These are phyloP conservation scores for Graphiopsis chlorocephala DNA, from an alignment of 2,329 filamentous ascomycete genomes.

Conservation along the genomic window DNA sequence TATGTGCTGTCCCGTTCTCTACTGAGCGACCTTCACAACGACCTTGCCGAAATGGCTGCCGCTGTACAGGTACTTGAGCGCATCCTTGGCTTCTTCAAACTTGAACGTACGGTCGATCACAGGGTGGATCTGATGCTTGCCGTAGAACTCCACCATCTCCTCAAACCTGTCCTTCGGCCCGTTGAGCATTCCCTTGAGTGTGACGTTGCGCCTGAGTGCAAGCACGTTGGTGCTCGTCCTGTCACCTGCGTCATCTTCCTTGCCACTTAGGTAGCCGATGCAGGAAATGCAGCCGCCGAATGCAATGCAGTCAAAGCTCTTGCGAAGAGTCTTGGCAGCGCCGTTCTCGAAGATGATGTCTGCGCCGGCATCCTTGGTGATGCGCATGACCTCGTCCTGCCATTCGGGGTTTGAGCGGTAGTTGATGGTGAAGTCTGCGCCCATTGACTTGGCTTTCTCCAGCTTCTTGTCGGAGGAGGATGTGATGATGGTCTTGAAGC, in stretches of 20 bases:
- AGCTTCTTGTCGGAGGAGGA: constrained; percentile 57
- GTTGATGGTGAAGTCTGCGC: constrained; percentile 60
- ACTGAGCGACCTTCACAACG: constrained; percentile 28
- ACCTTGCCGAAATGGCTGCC: constrained; percentile 41
- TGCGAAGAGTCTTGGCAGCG: constrained; percentile 49
- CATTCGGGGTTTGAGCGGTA: constrained; percentile 59
- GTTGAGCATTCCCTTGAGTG: constrained; percentile 55
- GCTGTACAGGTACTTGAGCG: constrained; percentile 35
- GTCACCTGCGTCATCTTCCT: constrained; percentile 56
- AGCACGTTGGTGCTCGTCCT: constrained; percentile 60
- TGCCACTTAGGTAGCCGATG: constrained; percentile 48
- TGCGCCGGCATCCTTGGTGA: constrained; percentile 41
- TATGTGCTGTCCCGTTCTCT: not conserved
- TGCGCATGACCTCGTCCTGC: constrained; percentile 56
- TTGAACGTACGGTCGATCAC: constrained; percentile 42
- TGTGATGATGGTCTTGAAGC: constrained; percentile 55
- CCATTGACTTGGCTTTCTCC: constrained; percentile 52
- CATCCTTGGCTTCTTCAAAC: constrained; percentile 36
- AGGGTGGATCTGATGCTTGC: constrained; percentile 40
- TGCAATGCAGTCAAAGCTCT: constrained; percentile 41
- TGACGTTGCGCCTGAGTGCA: constrained; percentile 50
- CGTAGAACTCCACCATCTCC: constrained; percentile 43
- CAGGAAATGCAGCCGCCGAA: constrained; percentile 43
- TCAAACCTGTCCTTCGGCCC: constrained; percentile 57
- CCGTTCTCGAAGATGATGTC: constrained; percentile 54